These are phyloP conservation scores for Hebeloma cylindrosporum DNA, from an alignment of 768 basidiomycete species.

Conservation along the genomic window DNA sequence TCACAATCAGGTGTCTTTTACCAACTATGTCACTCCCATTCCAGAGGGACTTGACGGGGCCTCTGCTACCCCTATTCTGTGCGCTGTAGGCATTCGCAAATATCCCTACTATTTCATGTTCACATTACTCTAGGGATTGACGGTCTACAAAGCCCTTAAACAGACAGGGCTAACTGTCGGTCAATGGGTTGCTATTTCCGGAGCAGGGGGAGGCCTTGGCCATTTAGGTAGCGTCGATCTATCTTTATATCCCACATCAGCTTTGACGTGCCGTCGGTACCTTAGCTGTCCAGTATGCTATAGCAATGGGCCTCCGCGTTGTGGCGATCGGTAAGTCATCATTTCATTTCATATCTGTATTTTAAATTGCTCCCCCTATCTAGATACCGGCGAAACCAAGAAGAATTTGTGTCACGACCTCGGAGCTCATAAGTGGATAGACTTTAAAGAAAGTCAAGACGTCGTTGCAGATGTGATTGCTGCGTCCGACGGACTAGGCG, in stretches of 20 bases:
- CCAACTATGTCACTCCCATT: conserved; percentile 72
- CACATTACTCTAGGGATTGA: conserved; percentile 56
- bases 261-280: neutral
- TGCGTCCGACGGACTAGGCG: conserved; percentile 64
- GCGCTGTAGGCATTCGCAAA: conserved; percentile 48
- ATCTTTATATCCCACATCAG: neutral
- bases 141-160: conserved; percentile 81
- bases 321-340: conserved; percentile 39
- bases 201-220: conserved; percentile 78
- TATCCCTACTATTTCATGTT: neutral
- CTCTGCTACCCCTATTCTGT: conserved; percentile 68
- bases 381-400: conserved; percentile 77
- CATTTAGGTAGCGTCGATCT: conserved; percentile 63
- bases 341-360: neutral
- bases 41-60: conserved; percentile 63
- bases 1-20: conserved; percentile 51
- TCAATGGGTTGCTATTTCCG: conserved; percentile 71
- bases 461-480: conserved; percentile 59
- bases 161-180: conserved; percentile 57
- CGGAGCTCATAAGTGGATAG: conserved; percentile 71
- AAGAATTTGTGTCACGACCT: conserved; percentile 51
- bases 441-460: conserved; percentile 67
- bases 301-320: conserved; percentile 72
- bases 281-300: conserved; percentile 75
- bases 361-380: conserved; percentile 30